Evolutionary conservation across 164 flowering plant species (phyloP).

Genomic region (Amborella trichopoda): DNA sequence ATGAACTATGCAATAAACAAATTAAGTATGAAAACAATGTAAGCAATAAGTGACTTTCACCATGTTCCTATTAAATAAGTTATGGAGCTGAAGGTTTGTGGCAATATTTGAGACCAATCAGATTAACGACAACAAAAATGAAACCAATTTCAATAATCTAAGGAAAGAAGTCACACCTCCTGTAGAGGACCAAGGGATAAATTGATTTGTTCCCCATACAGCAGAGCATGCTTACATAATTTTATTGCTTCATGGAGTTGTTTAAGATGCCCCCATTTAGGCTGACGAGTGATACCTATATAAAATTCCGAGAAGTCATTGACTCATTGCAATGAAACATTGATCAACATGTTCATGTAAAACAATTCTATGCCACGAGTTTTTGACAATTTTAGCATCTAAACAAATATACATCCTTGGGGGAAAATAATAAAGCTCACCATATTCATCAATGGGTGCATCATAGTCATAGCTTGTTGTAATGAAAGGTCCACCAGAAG

Average conservation of each 20-base stretch:
- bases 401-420: too few species aligned
- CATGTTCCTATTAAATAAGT: too few species aligned
- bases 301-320: conserved; percentile 4
- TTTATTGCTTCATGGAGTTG: conserved; percentile 82
- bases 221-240: conserved; percentile 55
- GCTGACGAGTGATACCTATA: conserved; percentile 75
- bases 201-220: conserved; percentile 32
- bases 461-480: conserved; percentile 98
- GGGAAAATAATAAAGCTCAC: conserved; percentile 19
- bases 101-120: too few species aligned
- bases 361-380: neutral
- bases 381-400: too few species aligned
- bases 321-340: neutral
- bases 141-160: too few species aligned
- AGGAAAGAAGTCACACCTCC: conserved; percentile 49
- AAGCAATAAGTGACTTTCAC: too few species aligned
- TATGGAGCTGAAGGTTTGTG: too few species aligned
- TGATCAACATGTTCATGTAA: too few species aligned
- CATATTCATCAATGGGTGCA: conserved; percentile 99
- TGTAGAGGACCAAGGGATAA: conserved; percentile 64
- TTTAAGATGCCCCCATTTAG: conserved; percentile 97
- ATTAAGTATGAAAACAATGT: too few species aligned
- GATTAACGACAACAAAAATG: too few species aligned
- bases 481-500: conserved; percentile 96
- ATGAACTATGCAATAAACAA: too few species aligned